These are phyloP conservation scores for Carpinus fangiana DNA, from an alignment of 306 rosid genomes.

Conservation along the genomic window DNA sequence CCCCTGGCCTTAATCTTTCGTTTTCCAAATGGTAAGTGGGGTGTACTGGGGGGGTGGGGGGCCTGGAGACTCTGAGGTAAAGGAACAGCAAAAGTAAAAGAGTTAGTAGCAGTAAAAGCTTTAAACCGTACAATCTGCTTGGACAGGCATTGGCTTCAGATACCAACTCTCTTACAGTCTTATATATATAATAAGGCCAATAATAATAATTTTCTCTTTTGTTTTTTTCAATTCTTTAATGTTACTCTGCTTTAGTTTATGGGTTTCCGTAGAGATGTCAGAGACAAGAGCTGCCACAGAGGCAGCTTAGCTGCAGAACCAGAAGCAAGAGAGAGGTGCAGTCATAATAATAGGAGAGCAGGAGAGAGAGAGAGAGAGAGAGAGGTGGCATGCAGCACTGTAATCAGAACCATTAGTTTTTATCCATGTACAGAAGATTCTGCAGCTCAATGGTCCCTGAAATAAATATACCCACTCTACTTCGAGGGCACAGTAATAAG, in stretches of 20 bases:
- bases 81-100: conserved; percentile 80
- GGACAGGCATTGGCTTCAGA: conserved; percentile 55
- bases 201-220: conserved; percentile 46
- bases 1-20: conserved; percentile 21
- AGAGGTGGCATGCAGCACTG: conserved; percentile 64
- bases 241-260: conserved; percentile 55
- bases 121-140: conserved; percentile 65
- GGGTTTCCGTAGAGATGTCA: conserved; percentile 93
- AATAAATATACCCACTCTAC: conserved; percentile 82
- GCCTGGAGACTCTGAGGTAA: conserved; percentile 45
- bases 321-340: conserved; percentile 74
- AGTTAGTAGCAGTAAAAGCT: conserved; percentile 83
- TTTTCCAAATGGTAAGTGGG: conserved; percentile 54
- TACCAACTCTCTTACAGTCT: conserved; percentile 62
- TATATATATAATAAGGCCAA: conserved; percentile 41
- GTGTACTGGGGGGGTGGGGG: conserved; percentile 20
- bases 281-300: conserved; percentile 81
- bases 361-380: conserved; percentile 37
- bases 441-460: conserved; percentile 84
- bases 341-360: conserved; percentile 67
- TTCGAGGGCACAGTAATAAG: conserved; percentile 11
- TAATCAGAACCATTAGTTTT: conserved; percentile 88
- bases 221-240: conserved; percentile 23
- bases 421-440: conserved; percentile 85
- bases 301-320: conserved; percentile 58